phyloP scores from a whole-genome alignment of 2,329 filamentous ascomycete species.

The Ascochyta pisi region DNA sequence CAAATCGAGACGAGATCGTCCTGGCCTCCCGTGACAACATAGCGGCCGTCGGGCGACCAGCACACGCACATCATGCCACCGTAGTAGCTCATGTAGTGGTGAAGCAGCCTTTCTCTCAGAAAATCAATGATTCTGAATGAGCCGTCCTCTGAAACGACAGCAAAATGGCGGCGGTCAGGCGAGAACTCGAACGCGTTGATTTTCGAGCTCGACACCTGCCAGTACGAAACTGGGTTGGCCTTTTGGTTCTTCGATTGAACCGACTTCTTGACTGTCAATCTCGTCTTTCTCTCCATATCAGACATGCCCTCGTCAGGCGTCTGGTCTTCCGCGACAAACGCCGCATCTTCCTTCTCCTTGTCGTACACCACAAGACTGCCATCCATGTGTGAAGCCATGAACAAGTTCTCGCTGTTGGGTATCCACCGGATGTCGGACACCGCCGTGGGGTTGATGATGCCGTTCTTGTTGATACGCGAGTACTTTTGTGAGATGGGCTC shows the following conservation, averaged over 20 bases:
- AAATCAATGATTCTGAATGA: conserved; percentile 91
- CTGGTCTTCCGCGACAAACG: conserved; percentile 73
- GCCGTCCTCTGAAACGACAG: conserved; percentile 90
- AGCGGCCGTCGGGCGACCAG: conserved; percentile 97
- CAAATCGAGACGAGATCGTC: conserved; percentile 97
- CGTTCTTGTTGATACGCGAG: conserved; percentile 94
- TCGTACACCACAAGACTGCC: conserved; percentile 93
- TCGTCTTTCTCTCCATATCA: conserved; percentile 47
- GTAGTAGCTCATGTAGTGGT: conserved; percentile 90
- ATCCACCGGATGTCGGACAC: conserved; percentile 92
- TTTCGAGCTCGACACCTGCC: conserved; percentile 89
- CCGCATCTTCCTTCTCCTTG: conserved; percentile 91
- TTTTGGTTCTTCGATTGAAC: conserved; percentile 95
- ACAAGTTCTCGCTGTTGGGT: conserved; percentile 90
- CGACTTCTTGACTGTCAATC: conserved; percentile 82
- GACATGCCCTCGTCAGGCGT: conserved; percentile 33
- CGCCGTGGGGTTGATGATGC: conserved; percentile 83
- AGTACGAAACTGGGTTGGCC: conserved; percentile 86
- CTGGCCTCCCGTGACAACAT: conserved; percentile 92
- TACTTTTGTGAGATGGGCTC: conserved; percentile 97
- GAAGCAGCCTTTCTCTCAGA: conserved; percentile 86
- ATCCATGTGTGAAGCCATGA: conserved; percentile 90
- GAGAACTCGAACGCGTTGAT: conserved; percentile 94
- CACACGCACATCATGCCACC: conserved; percentile 91
- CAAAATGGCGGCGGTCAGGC: conserved; percentile 84